Base-by-base conservation (phyloP, 2,329 filamentous ascomycete genomes). In the Penicillium sp. region DNA sequence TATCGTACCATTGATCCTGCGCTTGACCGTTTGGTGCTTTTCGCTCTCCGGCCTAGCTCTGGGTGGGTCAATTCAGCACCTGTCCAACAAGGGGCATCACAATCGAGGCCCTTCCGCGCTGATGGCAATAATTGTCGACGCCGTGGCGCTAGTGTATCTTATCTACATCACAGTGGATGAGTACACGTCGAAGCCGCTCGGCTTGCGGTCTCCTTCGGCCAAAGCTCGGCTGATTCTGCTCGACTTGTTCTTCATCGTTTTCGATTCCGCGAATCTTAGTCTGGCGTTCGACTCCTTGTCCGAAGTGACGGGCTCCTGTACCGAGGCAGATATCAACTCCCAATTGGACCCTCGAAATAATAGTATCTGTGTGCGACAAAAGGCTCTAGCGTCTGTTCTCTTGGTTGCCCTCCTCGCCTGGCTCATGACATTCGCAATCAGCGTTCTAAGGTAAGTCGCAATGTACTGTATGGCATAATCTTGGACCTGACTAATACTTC, bases 131-230 rank as follows among this genome's bases (percentile, higher is more conserved):
- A 83, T 90, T 31, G 89, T 99, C 35, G 92, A 97, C 71, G 85
- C 87, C 6, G 81, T 97, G 13, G 92, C 94, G 3, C 81, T 97
- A 52, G 84, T 92, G 2, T 99, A 97, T 73, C 87, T 95, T 49
- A 76, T 89, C 44, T 97, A 96, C 74, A 94, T 97, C 75, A 95
- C 92, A 22, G 95, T 87, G 75, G 94, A 99, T 68, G 94, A 99
- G 74, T 97, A 96, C 74, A 94, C 90, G 5, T 90, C 90, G 27
- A 95, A 95, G 69, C 94, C 95, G 20, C 78, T 99, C 18, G 94
- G 94, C 1, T 77, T 99, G 54, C 88, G 95, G 39, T 86, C 86
- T 6, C 85, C 90, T 9, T 86, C 86, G 50, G 87, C 90, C 44
- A 99, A 99, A 70, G 88, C 95, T 58, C 85, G 89, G 13, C 83